These are phyloP conservation scores for Micractinium conductrix DNA, from an alignment of 139 green algal species.

Conservation along the genomic window DNA sequence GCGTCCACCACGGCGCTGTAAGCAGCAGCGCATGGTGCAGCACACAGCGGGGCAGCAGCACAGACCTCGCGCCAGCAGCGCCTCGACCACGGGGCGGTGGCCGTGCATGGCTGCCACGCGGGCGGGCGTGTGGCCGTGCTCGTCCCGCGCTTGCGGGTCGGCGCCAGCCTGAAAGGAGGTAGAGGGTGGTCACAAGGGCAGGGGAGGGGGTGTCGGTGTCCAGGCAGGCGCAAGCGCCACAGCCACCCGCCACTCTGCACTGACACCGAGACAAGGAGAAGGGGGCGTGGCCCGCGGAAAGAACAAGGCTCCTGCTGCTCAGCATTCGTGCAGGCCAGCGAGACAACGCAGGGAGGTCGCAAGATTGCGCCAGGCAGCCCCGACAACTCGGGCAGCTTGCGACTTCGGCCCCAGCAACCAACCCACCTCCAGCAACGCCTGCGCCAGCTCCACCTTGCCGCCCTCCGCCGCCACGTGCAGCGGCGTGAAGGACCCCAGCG, in stretches of 20 bases:
- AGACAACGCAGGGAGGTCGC: too few relatives aligned
- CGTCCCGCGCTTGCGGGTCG: slow-evolving; percentile 39
- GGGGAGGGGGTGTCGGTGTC: not conserved
- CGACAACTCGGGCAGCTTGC: too few relatives aligned
- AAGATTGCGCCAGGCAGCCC: too few relatives aligned
- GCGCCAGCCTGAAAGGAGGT: slow-evolving; percentile 42
- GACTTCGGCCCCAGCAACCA: not conserved
- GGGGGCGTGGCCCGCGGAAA: too few relatives aligned
- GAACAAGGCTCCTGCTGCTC: too few relatives aligned
- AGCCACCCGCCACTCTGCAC: too few relatives aligned
- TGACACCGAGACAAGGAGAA: too few relatives aligned
- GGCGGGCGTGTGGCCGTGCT: slow-evolving; percentile 32
- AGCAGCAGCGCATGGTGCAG: too few relatives aligned
- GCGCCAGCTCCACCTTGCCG: slow-evolving; percentile 19
- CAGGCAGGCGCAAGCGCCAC: too few relatives aligned
- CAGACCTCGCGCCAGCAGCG: slow-evolving; percentile 35
- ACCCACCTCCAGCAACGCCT: slow-evolving; percentile 48
- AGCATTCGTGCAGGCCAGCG: too few relatives aligned
- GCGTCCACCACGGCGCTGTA: too few relatives aligned
- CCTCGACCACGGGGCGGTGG: slow-evolving; percentile 33
- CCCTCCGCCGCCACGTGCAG: slow-evolving; percentile 55
- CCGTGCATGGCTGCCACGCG: slow-evolving; percentile 18
- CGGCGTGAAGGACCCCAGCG: slow-evolving; percentile 44
- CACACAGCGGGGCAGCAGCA: too few relatives aligned
- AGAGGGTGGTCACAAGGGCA: not conserved